phyloP scores from a whole-genome alignment of 192 early-diverging fungal species.

The Cetraspora pellucida region DNA sequence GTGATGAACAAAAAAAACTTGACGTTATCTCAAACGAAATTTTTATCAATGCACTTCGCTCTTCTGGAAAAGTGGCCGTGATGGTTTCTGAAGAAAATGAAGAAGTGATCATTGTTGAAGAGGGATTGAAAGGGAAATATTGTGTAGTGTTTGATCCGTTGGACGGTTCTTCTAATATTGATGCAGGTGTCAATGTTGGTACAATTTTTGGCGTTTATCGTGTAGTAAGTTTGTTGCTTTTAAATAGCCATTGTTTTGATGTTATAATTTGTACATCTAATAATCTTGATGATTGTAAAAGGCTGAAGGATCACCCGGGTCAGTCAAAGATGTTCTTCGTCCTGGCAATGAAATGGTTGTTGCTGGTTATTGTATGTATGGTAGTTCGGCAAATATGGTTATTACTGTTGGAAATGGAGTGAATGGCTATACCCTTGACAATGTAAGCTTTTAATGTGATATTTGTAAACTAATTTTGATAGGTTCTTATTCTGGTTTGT shows the following conservation, averaged over 20 bases:
- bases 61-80: slow-evolving; percentile 87
- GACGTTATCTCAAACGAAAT: slow-evolving; percentile 98
- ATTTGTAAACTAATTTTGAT: not conserved
- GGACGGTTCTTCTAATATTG: slow-evolving; percentile 97
- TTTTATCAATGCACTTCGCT: slow-evolving; percentile 91
- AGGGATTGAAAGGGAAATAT: slow-evolving; percentile 82
- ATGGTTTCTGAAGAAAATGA: slow-evolving; percentile 98
- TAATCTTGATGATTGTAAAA: slow-evolving; percentile 41
- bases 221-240: slow-evolving; percentile 59
- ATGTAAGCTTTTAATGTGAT: slow-evolving; percentile 43
- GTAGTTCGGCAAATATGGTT: slow-evolving; percentile 81
- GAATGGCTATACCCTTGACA: slow-evolving; percentile 96
- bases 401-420: slow-evolving; percentile 82
- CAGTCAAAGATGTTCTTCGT: slow-evolving; percentile 77
- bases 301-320: slow-evolving; percentile 52
- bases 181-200: slow-evolving; percentile 97
- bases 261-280: no score
- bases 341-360: slow-evolving; percentile 91
- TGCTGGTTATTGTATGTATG: slow-evolving; percentile 98
- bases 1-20: slow-evolving; percentile 95
- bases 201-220: slow-evolving; percentile 99
- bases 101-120: slow-evolving; percentile 86
- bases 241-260: not conserved
- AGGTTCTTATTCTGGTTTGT: not conserved
- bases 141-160: slow-evolving; percentile 97